Base-by-base conservation (phyloP, 1,284 basidiomycete species). In the Tilletia caries region DNA sequence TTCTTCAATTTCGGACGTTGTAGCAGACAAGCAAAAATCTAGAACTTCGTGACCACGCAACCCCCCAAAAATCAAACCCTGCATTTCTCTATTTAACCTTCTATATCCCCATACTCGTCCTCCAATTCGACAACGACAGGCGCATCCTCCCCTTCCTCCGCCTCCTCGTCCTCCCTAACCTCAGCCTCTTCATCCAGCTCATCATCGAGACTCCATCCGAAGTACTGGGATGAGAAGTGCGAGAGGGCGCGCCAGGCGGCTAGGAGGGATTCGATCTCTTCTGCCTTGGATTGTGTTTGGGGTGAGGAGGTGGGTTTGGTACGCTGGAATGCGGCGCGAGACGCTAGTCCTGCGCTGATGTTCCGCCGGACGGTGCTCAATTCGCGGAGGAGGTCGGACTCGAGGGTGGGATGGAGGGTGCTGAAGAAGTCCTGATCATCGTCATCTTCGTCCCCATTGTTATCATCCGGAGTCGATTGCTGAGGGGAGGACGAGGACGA, bases 81-180 rank as follows among this genome's bases (percentile, higher is more conserved):
- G 5, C 37, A 13, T 41, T 41, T 5, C 37, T 41, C 37, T 41
- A 5, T 5, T 41, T 41, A n/a, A n/a, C n/a, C n/a, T n/a, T n/a
- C n/a, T n/a, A n/a, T n/a, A n/a, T n/a, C n/a, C n/a, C n/a, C 25
- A 27, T 54, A 54, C 15, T 23, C n/a, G 23, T 54, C 52, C 5
- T 54, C 52, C 52, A 54, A 2, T 1, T 54, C 52, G 15, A 54
- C 52, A 13, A 54, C 52, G n/a, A 54, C 52, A 13, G 52, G 52
- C 25, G 52, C 52, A 29, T 54, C 52, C 29, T 54, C 52, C 25
- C 52, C 52, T 29, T 54, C 52, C 52, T 54, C 52, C 23, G 23
- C 52, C 52, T 54, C 52, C 12, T 27, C 29, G 4, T 54, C 52
- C 52, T 54, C 52, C 52, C 52, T 23, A 13, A 54, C 52, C 52